phyloP scores from a whole-genome alignment of 225 moss, liverwort and hornwort genomes.

The Marchantia paleacea region DNA sequence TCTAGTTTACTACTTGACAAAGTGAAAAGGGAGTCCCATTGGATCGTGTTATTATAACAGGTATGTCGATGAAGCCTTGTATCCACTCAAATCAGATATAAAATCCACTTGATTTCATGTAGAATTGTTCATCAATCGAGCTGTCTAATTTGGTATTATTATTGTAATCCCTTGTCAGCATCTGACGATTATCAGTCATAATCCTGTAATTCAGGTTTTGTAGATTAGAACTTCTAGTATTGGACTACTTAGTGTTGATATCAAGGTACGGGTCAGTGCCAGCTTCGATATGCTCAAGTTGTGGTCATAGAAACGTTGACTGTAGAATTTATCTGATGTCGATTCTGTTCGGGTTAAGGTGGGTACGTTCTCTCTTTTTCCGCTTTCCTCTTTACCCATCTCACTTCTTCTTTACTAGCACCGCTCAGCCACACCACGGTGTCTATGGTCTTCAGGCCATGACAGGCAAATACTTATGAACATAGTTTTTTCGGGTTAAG shows the following conservation, averaged over 20 bases:
- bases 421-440: no score
- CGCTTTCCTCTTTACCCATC: background rate
- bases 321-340: no score
- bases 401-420: no score
- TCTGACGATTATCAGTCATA: no score
- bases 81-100: background rate
- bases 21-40: conserved; percentile 20
- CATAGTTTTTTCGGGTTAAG: background rate
- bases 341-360: background rate
- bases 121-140: background rate
- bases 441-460: no score
- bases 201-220: no score
- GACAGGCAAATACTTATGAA: no score
- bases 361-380: background rate
- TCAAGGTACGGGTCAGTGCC: no score
- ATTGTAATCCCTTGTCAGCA: background rate
- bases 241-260: no score
- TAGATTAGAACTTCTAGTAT: no score
- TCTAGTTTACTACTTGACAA: conserved; percentile 45
- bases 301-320: background rate
- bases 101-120: background rate
- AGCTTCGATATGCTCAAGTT: no score
- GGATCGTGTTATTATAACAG: background rate
- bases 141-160: background rate
- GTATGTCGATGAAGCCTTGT: background rate